A percentile compares a stretch with the other conserved stretches of the same genome.
These are phyloP conservation scores for Trichosporon sp. DNA, from an alignment of 1,284 basidiomycete genomes.

Conservation along the genomic window DNA sequence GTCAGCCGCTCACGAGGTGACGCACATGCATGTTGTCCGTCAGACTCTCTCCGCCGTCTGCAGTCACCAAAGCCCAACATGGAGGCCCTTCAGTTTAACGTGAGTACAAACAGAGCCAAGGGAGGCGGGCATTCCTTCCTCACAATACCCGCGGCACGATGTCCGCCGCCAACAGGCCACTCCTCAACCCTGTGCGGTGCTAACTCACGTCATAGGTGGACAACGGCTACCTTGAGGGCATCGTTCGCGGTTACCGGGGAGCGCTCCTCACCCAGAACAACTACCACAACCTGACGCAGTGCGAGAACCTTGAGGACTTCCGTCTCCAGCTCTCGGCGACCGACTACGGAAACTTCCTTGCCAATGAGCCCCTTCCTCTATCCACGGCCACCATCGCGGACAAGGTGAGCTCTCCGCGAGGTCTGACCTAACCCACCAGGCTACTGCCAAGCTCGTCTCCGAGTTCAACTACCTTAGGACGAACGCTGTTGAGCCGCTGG, in stretches of 20 bases:
- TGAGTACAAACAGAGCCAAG: constrained; percentile 52
- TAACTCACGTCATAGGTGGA: constrained; percentile 64
- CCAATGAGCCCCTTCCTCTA: constrained; percentile 93
- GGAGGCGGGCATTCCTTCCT: neutral
- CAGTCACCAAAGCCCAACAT: constrained; percentile 56
- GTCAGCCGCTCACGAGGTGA: constrained; percentile 1
- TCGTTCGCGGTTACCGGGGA: constrained; percentile 91
- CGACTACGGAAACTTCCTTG: constrained; percentile 97
- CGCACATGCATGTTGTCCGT: constrained; percentile 16
- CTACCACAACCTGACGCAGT: constrained; percentile 93
- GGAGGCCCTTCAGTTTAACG: constrained; percentile 87
- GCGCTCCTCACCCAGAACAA: constrained; percentile 85
- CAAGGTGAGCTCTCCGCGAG: constrained; percentile 58
- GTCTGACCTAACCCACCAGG: constrained; percentile 53
- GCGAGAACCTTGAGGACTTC: constrained; percentile 96
- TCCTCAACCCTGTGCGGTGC: constrained; percentile 5
- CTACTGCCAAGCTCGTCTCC: constrained; percentile 90
- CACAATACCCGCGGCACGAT: neutral
- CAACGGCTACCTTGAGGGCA: constrained; percentile 84
- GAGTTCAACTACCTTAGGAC: constrained; percentile 94
- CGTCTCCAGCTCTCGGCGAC: constrained; percentile 90
- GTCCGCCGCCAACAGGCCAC: constrained; percentile 23
- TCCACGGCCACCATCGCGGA: constrained; percentile 94
- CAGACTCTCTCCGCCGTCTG: constrained; percentile 9
- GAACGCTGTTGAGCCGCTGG: constrained; percentile 88